A percentile compares a stretch with the other conserved stretches of the same genome.
Conservation (phyloP, 2,329 filamentous ascomycete genomes). For the Sporothrix dimorphospora region DNA sequence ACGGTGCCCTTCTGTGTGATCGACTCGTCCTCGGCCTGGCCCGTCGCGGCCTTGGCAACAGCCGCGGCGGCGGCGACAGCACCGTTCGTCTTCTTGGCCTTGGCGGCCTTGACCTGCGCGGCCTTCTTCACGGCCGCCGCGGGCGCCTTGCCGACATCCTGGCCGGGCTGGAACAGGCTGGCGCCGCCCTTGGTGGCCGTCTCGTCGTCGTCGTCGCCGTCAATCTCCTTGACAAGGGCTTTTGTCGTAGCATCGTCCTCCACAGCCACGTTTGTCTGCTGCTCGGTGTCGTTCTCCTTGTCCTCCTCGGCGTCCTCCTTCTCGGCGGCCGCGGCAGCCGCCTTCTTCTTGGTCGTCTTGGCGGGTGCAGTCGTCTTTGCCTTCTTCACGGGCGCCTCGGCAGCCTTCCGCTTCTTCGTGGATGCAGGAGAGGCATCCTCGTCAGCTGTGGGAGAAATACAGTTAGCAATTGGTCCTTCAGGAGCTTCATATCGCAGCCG, state of each 20-base stretch:
- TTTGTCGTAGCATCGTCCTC: slow-evolving; percentile 31
- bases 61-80: not conserved
- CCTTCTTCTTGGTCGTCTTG: slow-evolving; percentile 24
- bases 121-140: slow-evolving; percentile 24
- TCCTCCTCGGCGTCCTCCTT: slow-evolving; percentile 9
- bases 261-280: not conserved
- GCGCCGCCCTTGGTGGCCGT: slow-evolving; percentile 28
- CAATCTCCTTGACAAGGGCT: slow-evolving; percentile 31
- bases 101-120: not conserved
- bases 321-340: not conserved
- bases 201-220: slow-evolving; percentile 24
- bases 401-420: slow-evolving; percentile 31
- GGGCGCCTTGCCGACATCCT: slow-evolving; percentile 35
- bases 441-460: not conserved
- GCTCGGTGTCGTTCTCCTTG: slow-evolving; percentile 21
- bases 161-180: slow-evolving; percentile 33
- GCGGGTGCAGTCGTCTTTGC: slow-evolving; percentile 22
- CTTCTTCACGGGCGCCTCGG: slow-evolving; percentile 13
- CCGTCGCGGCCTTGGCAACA: not conserved
- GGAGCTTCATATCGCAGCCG: not conserved
- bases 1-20: not conserved
- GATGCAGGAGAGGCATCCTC: slow-evolving; percentile 30
- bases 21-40: not conserved
- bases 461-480: slow-evolving; percentile 17
- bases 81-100: not conserved